These are phyloP conservation scores for Amanita rubescens DNA, from an alignment of 768 basidiomycete species.

Conservation along the genomic window DNA sequence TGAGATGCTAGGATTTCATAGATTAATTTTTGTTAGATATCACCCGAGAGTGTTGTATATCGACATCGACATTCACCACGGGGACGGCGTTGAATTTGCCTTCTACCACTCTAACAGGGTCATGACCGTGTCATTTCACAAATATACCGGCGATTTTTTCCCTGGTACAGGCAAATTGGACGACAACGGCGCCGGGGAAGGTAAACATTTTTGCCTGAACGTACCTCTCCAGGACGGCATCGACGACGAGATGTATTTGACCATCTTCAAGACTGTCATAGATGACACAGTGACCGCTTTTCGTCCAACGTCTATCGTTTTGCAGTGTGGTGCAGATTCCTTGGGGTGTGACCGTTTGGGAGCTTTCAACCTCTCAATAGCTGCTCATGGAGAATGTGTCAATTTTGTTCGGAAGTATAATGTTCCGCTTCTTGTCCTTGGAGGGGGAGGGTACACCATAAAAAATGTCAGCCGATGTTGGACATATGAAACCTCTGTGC, in stretches of 20 bases:
- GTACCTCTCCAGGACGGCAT: constrained; percentile 94
- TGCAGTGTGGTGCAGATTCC: constrained; percentile 97
- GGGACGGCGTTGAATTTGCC: constrained; percentile 96
- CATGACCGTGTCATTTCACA: constrained; percentile 98
- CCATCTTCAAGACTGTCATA: constrained; percentile 93
- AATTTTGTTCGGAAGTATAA: constrained; percentile 92
- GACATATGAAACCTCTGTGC: constrained; percentile 95
- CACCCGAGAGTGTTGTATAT: constrained; percentile 95
- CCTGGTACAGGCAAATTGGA: constrained; percentile 95
- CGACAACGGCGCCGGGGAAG: constrained; percentile 81
- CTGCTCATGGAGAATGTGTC: constrained; percentile 97
- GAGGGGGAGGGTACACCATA: constrained; percentile 95
- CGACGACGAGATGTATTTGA: constrained; percentile 95
- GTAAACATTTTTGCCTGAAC: constrained; percentile 94
- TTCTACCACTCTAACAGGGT: constrained; percentile 99
- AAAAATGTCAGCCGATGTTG: constrained; percentile 98
- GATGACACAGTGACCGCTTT: constrained; percentile 89
- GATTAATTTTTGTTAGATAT: constrained; percentile 41
- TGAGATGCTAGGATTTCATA: neutral
- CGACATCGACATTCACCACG: constrained; percentile 99
- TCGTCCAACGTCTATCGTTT: constrained; percentile 82
- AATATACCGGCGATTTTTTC: constrained; percentile 98
- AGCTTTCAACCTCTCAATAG: constrained; percentile 95
- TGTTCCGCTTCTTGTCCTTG: constrained; percentile 85
- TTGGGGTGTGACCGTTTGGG: constrained; percentile 92